Evolutionary conservation across 768 basidiomycete species (phyloP).

Genomic region (Rhizopogon rudus): DNA sequence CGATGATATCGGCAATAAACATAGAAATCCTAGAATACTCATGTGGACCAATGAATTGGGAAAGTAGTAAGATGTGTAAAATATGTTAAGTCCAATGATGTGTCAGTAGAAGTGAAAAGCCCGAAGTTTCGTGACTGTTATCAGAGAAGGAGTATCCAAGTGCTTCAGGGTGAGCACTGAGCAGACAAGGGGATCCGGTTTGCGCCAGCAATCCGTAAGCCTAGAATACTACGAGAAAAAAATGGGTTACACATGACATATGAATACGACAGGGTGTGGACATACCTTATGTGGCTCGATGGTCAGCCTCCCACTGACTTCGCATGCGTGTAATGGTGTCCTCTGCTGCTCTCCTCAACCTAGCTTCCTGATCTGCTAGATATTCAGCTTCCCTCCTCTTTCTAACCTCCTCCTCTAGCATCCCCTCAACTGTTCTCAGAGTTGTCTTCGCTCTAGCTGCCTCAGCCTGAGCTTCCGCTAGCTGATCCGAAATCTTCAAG

Average conservation of each 20-base stretch:
- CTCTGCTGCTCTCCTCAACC: slow-evolving; percentile 45
- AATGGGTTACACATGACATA: too few species aligned
- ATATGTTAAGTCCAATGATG: not conserved
- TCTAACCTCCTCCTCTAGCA: slow-evolving; percentile 56
- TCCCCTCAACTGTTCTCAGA: slow-evolving; percentile 48
- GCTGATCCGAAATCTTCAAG: slow-evolving; percentile 61
- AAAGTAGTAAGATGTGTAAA: not conserved
- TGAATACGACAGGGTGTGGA: not conserved
- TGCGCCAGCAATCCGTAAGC: not conserved
- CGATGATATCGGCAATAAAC: not conserved
- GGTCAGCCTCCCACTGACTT: slow-evolving; percentile 14
- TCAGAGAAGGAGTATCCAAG: not conserved
- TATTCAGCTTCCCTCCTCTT: slow-evolving; percentile 57
- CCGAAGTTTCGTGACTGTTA: too few species aligned
- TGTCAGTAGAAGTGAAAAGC: not conserved
- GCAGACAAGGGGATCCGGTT: not conserved
- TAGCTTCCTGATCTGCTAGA: slow-evolving; percentile 43
- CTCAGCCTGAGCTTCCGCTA: slow-evolving; percentile 62
- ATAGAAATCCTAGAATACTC: not conserved
- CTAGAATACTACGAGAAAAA: not conserved
- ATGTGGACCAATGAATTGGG: not conserved
- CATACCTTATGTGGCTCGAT: slow-evolving; percentile 1
- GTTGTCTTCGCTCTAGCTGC: slow-evolving; percentile 49
- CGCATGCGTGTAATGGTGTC: slow-evolving; percentile 37
- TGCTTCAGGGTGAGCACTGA: not conserved